Evolutionary conservation across 2,329 filamentous ascomycete genomes (phyloP).

Genomic region (Colletotrichum higginsianum): DNA sequence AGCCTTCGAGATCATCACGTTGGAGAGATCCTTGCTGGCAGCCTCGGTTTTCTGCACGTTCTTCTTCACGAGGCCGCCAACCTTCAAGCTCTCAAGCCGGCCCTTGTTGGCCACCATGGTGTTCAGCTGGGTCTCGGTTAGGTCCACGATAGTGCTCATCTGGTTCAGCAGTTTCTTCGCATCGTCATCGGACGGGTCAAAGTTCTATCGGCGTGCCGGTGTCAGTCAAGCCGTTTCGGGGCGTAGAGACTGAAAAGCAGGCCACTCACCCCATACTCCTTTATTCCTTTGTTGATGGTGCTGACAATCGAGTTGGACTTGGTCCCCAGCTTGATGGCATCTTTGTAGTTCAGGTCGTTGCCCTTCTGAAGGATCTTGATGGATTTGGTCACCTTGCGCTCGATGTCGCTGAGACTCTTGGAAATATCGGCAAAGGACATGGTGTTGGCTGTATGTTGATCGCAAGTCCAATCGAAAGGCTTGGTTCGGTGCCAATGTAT

Average conservation of each 20-base stretch:
- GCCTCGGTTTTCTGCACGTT: constrained; percentile 32
- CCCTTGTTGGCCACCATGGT: constrained; percentile 28
- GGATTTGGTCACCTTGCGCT: constrained; percentile 36
- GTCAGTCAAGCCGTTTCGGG: neutral
- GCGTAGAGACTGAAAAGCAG: too few relatives aligned
- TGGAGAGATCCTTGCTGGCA: constrained; percentile 31
- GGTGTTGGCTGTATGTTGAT: neutral
- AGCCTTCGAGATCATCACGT: constrained; percentile 28
- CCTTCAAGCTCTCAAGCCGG: constrained; percentile 30
- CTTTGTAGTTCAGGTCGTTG: constrained; percentile 33
- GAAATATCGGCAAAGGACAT: constrained; percentile 38
- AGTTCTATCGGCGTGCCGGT: neutral
- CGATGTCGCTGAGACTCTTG: constrained; percentile 38
- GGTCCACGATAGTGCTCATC: constrained; percentile 26
- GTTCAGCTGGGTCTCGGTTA: constrained; percentile 29
- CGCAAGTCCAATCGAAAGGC: neutral
- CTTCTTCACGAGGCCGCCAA: constrained; percentile 34
- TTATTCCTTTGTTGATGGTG: constrained; percentile 33
- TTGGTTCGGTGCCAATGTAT: neutral
- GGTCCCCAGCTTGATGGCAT: constrained; percentile 34
- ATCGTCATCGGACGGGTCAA: constrained; percentile 21
- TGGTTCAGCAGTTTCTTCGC: constrained; percentile 32
- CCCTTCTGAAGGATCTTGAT: constrained; percentile 36
- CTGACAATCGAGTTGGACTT: constrained; percentile 33
- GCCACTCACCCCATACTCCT: constrained; percentile 22